phyloP scores from a whole-genome alignment of 1,139 yeast genomes.

The Candida sojae region DNA sequence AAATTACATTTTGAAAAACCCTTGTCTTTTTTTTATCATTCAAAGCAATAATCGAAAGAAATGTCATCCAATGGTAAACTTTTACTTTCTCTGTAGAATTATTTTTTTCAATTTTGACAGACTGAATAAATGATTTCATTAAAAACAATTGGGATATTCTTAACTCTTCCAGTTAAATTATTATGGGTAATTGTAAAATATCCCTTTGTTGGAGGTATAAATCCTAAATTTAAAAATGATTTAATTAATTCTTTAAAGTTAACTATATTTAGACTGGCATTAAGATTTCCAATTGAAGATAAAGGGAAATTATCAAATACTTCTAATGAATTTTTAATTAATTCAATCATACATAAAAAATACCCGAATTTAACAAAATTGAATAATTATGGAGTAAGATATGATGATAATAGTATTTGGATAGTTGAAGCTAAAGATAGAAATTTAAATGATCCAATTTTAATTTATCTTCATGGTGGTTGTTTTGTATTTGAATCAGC shows the following conservation, averaged over 20 bases:
- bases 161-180: slow-evolving; percentile 10
- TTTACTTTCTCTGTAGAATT: not conserved
- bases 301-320: slow-evolving; percentile 4
- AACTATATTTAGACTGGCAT: slow-evolving; percentile 9
- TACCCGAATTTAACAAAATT: slow-evolving; percentile 13
- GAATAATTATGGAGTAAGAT: slow-evolving; percentile 36
- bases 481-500: slow-evolving; percentile 40
- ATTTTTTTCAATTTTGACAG: not conserved
- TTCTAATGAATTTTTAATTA: slow-evolving; percentile 6
- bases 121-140: slow-evolving; percentile 9
- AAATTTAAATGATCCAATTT: slow-evolving; percentile 31
- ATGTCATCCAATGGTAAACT: no score
- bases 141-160: slow-evolving; percentile 6
- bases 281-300: slow-evolving; percentile 13
- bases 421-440: slow-evolving; percentile 31
- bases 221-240: slow-evolving; percentile 6
- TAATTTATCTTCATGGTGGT: slow-evolving; percentile 46
- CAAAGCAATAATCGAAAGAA: no score
- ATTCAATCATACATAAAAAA: slow-evolving; percentile 6
- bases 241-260: slow-evolving; percentile 12
- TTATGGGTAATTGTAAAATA: slow-evolving; percentile 9
- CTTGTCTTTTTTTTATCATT: no score
- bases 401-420: slow-evolving; percentile 40
- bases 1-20: no score
- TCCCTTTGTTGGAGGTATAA: slow-evolving; percentile 16